Percentiles rank a stretch among this genome's conserved stretches.
These are phyloP conservation scores for Aspergillus nomiae DNA, from an alignment of 2,329 filamentous ascomycete genomes.

Conservation along the genomic window DNA sequence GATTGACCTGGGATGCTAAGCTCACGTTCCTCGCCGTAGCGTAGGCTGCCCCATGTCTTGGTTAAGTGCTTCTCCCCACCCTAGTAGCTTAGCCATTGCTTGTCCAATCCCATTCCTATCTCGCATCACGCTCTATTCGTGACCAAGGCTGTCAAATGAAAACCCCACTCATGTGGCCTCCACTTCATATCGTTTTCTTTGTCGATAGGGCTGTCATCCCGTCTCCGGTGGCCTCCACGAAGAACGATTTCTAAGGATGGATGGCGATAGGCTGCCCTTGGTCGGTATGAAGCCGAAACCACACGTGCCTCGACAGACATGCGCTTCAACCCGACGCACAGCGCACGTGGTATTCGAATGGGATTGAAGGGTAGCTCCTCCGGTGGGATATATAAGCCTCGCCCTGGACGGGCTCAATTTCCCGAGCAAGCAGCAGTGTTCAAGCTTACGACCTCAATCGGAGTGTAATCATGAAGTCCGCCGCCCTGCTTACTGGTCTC, in stretches of 20 bases:
- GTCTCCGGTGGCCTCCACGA: neutral
- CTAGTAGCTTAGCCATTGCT: neutral
- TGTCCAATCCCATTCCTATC: neutral
- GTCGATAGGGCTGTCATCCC: neutral
- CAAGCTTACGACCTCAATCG: neutral
- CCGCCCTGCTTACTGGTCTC: neutral
- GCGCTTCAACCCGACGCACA: slow-evolving; percentile 1
- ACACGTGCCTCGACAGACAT: neutral
- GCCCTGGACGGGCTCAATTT: neutral
- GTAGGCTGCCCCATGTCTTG: neutral
- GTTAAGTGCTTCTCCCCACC: neutral
- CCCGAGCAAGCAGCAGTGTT: neutral
- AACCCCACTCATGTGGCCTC: neutral
- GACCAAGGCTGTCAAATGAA: neutral
- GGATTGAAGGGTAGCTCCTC: neutral
- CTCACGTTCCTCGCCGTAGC: neutral
- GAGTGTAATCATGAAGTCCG: neutral
- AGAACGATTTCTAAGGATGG: neutral
- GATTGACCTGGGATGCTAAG: neutral
- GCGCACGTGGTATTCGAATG: neutral
- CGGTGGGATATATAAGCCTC: neutral
- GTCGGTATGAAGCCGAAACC: neutral
- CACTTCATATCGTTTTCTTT: neutral
- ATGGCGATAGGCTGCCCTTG: neutral
- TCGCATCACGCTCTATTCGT: neutral